These are phyloP conservation scores for Eucalyptus victrix DNA, from an alignment of 345 rosid genomes.

Conservation along the genomic window DNA sequence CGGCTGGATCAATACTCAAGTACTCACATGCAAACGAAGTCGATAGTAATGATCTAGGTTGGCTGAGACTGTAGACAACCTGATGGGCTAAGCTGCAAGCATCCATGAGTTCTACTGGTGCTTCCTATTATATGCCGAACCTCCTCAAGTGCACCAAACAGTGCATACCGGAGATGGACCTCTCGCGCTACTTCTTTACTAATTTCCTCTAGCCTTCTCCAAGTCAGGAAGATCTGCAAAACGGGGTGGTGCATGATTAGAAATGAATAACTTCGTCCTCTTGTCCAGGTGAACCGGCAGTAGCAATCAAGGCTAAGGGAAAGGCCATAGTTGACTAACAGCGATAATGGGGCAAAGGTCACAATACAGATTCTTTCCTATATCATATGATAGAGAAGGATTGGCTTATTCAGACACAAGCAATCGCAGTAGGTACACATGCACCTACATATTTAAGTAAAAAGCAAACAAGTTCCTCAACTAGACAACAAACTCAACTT, in stretches of 20 bases:
- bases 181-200: background rate
- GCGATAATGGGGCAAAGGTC: background rate
- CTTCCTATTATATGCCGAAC: background rate
- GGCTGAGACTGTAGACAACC: background rate
- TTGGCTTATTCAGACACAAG: background rate
- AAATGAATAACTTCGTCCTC: background rate
- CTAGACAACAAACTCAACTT: background rate
- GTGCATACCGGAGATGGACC: background rate
- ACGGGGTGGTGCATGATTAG: background rate
- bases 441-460: background rate
- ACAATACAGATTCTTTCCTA: background rate
- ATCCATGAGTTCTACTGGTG: background rate
- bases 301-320: background rate
- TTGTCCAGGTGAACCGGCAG: background rate
- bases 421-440: background rate
- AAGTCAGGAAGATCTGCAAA: slow-evolving; percentile 89
- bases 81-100: background rate
- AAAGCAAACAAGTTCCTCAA: background rate
- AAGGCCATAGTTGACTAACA: background rate
- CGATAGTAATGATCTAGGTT: background rate
- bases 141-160: background rate
- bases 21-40: background rate
- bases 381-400: background rate
- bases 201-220: slow-evolving; percentile 75
- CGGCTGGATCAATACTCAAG: background rate